phyloP scores from a whole-genome alignment of 768 basidiomycete species.

The Rhizopogon salebrosus region DNA sequence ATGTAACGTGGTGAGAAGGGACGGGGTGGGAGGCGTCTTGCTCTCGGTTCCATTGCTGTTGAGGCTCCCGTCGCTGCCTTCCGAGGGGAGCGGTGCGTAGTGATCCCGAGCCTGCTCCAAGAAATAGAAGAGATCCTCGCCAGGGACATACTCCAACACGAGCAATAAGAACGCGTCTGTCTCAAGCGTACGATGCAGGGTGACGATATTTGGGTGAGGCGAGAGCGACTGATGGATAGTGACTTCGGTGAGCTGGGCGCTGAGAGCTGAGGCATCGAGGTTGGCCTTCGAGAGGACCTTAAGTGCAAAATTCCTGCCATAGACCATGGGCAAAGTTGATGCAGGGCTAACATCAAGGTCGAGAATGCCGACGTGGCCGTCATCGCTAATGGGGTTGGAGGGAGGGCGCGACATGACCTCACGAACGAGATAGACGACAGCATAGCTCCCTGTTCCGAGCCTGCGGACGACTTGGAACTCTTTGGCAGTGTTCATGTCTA shows the following conservation, averaged over 20 bases:
- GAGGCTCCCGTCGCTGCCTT: constrained; percentile 12
- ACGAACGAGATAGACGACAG: constrained; percentile 88
- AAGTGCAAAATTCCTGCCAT: constrained; percentile 87
- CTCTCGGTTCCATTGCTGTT: not conserved
- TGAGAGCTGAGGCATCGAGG: constrained; percentile 82
- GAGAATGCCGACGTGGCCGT: constrained; percentile 50
- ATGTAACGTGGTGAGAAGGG: constrained; percentile 78
- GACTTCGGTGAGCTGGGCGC: constrained; percentile 90
- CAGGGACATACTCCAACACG: constrained; percentile 92
- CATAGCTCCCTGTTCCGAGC: constrained; percentile 87
- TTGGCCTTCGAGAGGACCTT: constrained; percentile 95
- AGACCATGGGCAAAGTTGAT: constrained; percentile 36
- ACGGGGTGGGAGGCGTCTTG: constrained; percentile 87
- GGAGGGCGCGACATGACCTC: constrained; percentile 49
- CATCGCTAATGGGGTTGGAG: constrained; percentile 31
- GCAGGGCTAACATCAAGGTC: constrained; percentile 41
- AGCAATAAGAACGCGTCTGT: constrained; percentile 88
- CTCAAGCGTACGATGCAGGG: constrained; percentile 89
- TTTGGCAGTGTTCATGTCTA: constrained; percentile 37
- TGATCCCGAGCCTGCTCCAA: constrained; percentile 93
- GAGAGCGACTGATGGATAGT: constrained; percentile 92
- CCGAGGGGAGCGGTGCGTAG: constrained; percentile 45
- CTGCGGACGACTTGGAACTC: constrained; percentile 83
- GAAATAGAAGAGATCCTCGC: constrained; percentile 97
- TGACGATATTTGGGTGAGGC: constrained; percentile 90